Percentiles rank a stretch among this genome's conserved stretches.
These are phyloP conservation scores for Trichoderma sp. DNA, from an alignment of 2,329 filamentous ascomycete genomes.

Conservation along the genomic window DNA sequence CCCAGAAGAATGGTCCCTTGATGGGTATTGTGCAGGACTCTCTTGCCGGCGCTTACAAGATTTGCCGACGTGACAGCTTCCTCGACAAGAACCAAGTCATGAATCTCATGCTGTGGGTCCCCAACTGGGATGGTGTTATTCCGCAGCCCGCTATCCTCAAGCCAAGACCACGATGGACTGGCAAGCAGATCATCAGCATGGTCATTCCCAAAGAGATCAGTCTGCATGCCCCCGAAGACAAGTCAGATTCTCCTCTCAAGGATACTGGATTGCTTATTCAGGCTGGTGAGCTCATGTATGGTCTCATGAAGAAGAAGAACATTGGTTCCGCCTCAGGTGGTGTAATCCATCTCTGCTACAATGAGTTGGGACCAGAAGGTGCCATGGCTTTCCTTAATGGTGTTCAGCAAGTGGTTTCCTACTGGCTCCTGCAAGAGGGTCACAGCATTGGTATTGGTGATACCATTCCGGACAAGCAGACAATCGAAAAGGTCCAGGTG, in stretches of 20 bases:
- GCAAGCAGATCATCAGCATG: slow-evolving; percentile 96
- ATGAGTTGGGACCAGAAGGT: slow-evolving; percentile 81
- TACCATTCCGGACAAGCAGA: slow-evolving; percentile 84
- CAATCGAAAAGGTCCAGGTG: slow-evolving; percentile 79
- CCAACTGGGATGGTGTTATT: slow-evolving; percentile 93
- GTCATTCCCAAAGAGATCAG: slow-evolving; percentile 86
- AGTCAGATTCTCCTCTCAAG: slow-evolving; percentile 59
- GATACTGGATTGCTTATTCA: slow-evolving; percentile 82
- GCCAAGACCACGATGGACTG: slow-evolving; percentile 90
- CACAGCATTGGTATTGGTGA: slow-evolving; percentile 99
- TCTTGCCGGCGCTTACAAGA: slow-evolving; percentile 93
- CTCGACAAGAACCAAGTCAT: slow-evolving; percentile 87
- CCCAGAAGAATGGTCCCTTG: slow-evolving; percentile 90
- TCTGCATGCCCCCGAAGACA: slow-evolving; percentile 63
- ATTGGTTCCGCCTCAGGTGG: slow-evolving; percentile 87
- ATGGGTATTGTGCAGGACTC: slow-evolving; percentile 99
- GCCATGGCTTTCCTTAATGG: slow-evolving; percentile 96
- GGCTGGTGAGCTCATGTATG: slow-evolving; percentile 85
- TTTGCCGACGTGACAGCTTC: slow-evolving; percentile 90
- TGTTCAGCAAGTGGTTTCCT: slow-evolving; percentile 89
- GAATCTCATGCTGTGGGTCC: slow-evolving; percentile 97
- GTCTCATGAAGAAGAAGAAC: slow-evolving; percentile 87
- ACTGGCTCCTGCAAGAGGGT: slow-evolving; percentile 94
- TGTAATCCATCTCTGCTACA: slow-evolving; percentile 94
- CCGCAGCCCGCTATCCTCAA: slow-evolving; percentile 92